phyloP scores from a whole-genome alignment of 192 early-diverging fungal species.

The Linnemannia zychae region DNA sequence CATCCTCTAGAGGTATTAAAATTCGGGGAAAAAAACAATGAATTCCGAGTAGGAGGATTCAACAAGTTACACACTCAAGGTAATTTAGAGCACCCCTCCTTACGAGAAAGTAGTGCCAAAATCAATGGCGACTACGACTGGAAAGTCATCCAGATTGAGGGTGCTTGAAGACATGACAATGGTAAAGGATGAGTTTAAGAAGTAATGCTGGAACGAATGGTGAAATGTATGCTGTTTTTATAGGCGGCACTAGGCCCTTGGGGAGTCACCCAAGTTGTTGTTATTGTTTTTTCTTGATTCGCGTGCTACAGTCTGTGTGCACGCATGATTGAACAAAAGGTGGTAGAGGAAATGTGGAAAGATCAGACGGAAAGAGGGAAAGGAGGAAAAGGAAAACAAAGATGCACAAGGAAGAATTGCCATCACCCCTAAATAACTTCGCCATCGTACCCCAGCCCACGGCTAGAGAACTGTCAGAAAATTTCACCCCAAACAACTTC shows the following conservation, averaged over 20 bases:
- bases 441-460: not conserved
- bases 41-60: not conserved
- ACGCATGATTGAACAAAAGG: not conserved
- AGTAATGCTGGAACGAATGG: not conserved
- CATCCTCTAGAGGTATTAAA: conserved; percentile 20
- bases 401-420: not conserved
- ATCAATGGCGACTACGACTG: conserved; percentile 19
- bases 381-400: not conserved
- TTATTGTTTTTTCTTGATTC: not conserved
- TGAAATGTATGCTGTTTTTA: conserved; percentile 13
- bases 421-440: not conserved
- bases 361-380: not conserved
- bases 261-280: not conserved
- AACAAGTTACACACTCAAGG: not conserved
- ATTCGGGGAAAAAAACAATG: conserved; percentile 7
- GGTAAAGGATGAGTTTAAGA: not conserved
- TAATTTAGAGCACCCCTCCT: not conserved
- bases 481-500: too few relatives aligned
- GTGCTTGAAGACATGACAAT: conserved; percentile 4
- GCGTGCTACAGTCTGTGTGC: not conserved
- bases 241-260: not conserved
- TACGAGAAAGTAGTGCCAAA: conserved; percentile 27
- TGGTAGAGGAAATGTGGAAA: not conserved
- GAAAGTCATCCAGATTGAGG: conserved; percentile 8
- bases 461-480: too few relatives aligned